Evolutionary conservation across 2,329 filamentous ascomycete species (phyloP).

Genomic region (Monosporascus sp.): DNA sequence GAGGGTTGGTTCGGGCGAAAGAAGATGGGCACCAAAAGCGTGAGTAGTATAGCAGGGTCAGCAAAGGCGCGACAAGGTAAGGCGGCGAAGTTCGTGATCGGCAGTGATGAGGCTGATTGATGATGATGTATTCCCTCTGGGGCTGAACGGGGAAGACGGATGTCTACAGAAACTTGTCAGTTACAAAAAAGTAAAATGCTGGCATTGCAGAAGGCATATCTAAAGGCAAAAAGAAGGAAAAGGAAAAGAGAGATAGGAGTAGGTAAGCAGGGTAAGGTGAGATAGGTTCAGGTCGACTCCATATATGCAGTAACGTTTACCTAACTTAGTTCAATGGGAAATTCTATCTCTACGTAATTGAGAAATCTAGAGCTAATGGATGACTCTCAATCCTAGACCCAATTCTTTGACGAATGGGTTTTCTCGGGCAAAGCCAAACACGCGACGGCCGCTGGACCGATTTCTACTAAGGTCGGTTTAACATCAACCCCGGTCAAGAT

Average conservation of each 20-base stretch:
- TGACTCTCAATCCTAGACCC: not conserved
- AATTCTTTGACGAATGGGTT: not conserved
- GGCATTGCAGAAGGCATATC: not conserved
- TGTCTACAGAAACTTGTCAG: not conserved
- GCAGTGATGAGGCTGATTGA: not conserved
- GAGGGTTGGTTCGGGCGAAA: not conserved
- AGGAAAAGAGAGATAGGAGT: not conserved
- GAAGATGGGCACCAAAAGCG: not conserved
- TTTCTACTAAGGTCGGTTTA: not conserved
- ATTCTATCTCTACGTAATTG: not conserved
- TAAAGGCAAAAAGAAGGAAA: not conserved
- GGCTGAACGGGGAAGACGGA: not conserved
- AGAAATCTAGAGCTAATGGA: not conserved
- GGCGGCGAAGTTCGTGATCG: not conserved
- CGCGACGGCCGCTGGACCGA: not conserved
- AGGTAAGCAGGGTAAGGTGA: not conserved
- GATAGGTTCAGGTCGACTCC: not conserved
- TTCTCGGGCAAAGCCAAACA: not conserved
- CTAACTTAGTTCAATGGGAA: not conserved
- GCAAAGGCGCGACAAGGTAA: not conserved
- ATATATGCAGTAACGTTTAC: not conserved
- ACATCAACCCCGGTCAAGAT: not conserved
- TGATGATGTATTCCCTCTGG: not conserved
- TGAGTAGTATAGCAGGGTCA: not conserved
- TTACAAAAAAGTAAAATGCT: not conserved